Evolutionary conservation across 306 rosid species (phyloP), one percentile per base, ranked within the genome.

Genomic region (Castanea crenata): DNA sequence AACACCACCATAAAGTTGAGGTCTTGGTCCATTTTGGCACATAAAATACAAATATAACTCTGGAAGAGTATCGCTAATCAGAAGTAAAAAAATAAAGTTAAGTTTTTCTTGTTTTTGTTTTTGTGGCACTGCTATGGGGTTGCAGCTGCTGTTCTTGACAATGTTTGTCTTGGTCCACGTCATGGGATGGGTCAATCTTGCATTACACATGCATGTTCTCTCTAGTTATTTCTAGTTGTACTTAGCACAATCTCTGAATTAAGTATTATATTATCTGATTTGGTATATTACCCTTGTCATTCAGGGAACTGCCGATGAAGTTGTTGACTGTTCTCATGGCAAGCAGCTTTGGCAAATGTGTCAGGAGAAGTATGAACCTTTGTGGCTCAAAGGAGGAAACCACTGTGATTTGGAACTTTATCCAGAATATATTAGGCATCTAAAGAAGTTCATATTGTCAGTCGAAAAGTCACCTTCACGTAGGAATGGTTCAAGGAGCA

Each of bases 371-470:
- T 93, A 91, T 5, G 97, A 93, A 81, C 98, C 98, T 27, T 78
- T 93, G 20, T 93, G 98, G 97, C 88, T 93, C 79, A 91, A 86
- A 86, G 97, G 91, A 20, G 98, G 98, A 83, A 93, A 86, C n/a
- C 98, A 93, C 83, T 93, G 98, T 83, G 88, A 93, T 85, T 85
- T 93, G 83, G 98, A 93, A 78, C 91, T 90, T 44, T 89, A 83
- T 83, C 98, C 97, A 0, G 97, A 89, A 76, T 93, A 88, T 78
- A 72, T 89, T 35, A 85, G 90, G 79, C 97, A 91, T 85, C 75
- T 89, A 85, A 86, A 83, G 80, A 88, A 88, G 80, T 88, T 88
- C 75, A 71, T 88, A 63, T 61, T 69, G 4, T 75, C 84, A 0
- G 86, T 88, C 0, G 86, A 88, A 51, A 85, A 78, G 64, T 77